Evolutionary conservation across 768 basidiomycete genomes (phyloP).

Genomic region (Rhizopogon salebrosus): DNA sequence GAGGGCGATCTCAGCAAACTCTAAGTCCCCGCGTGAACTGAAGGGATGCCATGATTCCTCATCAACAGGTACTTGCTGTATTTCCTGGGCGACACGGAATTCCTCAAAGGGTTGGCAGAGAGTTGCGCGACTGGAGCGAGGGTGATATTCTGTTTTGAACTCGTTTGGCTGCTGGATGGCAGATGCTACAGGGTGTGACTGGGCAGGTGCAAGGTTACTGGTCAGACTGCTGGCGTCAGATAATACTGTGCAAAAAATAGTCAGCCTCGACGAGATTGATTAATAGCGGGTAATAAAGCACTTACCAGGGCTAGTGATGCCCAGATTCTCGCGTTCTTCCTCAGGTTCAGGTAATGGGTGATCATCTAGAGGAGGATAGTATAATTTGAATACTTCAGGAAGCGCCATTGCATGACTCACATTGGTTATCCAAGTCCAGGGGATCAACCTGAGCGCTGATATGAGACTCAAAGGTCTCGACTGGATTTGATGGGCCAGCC

Average conservation of each 20-base stretch:
- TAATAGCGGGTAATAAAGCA: not conserved
- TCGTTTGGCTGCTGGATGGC: not conserved
- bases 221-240: not conserved
- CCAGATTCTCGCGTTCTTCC: not conserved
- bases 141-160: constrained; percentile 24
- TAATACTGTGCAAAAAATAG: not conserved
- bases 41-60: constrained; percentile 5
- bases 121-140: constrained; percentile 6
- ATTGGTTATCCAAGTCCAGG: not conserved
- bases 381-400: not conserved
- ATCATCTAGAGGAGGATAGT: not conserved
- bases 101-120: constrained; percentile 12
- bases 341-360: not conserved
- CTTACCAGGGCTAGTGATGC: not conserved
- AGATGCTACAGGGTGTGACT: not conserved
- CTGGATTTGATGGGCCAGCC: not conserved
- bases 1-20: constrained; percentile 8
- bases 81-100: not conserved
- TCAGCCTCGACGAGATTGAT: not conserved
- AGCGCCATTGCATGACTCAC: not conserved
- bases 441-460: not conserved
- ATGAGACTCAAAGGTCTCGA: not conserved
- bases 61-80: constrained; percentile 2
- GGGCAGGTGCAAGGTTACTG: not conserved
- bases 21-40: constrained; percentile 1